These are phyloP conservation scores for Immersiporthe knoxdaviesiana DNA, from an alignment of 2,329 filamentous ascomycete genomes.

Conservation along the genomic window DNA sequence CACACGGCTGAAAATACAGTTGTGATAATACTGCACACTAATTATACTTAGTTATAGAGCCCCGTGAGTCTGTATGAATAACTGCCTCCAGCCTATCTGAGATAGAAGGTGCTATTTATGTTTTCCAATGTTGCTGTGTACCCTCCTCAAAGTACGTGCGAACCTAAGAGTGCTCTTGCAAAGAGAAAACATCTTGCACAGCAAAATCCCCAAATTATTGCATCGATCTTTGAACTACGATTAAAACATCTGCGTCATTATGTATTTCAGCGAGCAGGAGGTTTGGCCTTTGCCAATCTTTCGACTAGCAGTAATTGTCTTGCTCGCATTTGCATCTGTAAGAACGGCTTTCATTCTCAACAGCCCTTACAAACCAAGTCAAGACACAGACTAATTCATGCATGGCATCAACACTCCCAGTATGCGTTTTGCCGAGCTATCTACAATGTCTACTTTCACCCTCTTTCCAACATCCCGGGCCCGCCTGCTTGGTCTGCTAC, in stretches of 20 bases:
- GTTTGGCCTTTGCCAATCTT: neutral
- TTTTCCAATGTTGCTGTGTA: no score
- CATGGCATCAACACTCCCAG: neutral
- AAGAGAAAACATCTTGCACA: no score
- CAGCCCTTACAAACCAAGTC: neutral
- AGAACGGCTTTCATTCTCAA: neutral
- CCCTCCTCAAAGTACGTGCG: neutral
- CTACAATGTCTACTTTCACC: constrained; percentile 31
- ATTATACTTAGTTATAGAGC: no score
- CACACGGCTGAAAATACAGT: no score
- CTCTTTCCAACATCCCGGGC: constrained; percentile 29
- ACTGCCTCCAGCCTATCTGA: no score
- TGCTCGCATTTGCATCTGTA: neutral
- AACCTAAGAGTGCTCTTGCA: no score
- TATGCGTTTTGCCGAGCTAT: constrained; percentile 13
- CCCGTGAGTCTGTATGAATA: no score
- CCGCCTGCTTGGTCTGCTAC: constrained; percentile 29
- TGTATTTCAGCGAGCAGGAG: neutral
- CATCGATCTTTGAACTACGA: neutral
- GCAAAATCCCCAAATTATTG: neutral
- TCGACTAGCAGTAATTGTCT: neutral
- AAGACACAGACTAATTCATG: neutral
- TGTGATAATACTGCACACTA: no score
- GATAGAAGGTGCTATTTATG: no score
- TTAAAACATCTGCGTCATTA: neutral